These are phyloP conservation scores for Stemphylium vesicarium DNA, from an alignment of 2,329 filamentous ascomycete genomes.

Conservation along the genomic window DNA sequence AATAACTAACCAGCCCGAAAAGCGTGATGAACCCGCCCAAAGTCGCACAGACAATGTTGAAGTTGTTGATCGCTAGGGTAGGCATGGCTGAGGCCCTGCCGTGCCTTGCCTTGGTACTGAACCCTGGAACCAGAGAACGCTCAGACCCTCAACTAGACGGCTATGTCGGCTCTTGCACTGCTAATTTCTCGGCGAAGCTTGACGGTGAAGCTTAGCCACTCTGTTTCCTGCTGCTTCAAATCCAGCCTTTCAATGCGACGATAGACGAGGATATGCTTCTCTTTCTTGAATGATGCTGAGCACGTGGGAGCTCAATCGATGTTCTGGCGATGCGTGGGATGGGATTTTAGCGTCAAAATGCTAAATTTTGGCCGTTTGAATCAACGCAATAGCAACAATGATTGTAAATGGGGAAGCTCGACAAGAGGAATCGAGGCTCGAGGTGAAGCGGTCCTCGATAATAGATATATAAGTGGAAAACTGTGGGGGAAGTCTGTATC, in stretches of 20 bases:
- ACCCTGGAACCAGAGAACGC: not conserved
- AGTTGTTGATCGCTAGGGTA: constrained; percentile 71
- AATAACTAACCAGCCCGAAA: constrained; percentile 89
- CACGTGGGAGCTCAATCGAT: not conserved
- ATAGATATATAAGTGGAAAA: not conserved
- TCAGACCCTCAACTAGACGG: not conserved
- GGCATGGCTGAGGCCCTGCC: constrained; percentile 56
- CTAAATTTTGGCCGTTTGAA: not conserved
- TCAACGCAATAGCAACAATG: not conserved
- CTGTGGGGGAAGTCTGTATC: not conserved
- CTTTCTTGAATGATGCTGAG: not conserved
- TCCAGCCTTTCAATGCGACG: not conserved
- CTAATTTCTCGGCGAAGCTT: constrained; percentile 13
- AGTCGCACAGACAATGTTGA: constrained; percentile 82
- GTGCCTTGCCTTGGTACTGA: too few relatives aligned
- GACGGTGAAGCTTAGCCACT: constrained; percentile 5
- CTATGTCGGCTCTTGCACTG: constrained; percentile 8
- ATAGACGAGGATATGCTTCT: not conserved
- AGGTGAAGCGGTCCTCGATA: not conserved
- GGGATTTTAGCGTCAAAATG: not conserved
- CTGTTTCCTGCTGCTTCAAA: not conserved
- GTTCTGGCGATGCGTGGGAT: not conserved
- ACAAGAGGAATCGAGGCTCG: not conserved
- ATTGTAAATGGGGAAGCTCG: not conserved
- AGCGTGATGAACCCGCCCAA: constrained; percentile 86